A percentile compares a stretch with the other conserved stretches of the same genome.
phyloP scores from a whole-genome alignment of 768 basidiomycete genomes.

The Trametes cubensis region DNA sequence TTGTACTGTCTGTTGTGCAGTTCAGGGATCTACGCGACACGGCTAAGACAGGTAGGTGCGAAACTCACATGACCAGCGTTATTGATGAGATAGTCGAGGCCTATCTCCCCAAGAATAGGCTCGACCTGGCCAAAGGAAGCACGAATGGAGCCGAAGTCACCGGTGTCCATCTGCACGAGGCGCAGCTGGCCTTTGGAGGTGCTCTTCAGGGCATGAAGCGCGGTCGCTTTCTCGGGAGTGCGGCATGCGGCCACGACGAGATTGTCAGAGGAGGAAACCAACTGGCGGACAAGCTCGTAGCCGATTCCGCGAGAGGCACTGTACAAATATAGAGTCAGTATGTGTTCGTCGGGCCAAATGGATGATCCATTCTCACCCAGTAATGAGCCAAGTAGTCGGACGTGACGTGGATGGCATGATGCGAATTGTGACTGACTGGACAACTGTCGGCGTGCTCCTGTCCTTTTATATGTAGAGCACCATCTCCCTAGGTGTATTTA shows the following conservation, averaged over 20 bases:
- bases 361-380: not conserved
- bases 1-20: no score
- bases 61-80: conserved; percentile 38
- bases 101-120: conserved; percentile 32
- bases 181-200: conserved; percentile 35
- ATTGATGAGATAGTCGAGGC: conserved; percentile 44
- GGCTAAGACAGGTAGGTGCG: not conserved
- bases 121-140: conserved; percentile 27
- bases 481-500: no score
- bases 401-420: not conserved
- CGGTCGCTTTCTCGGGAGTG: conserved; percentile 30
- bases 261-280: conserved; percentile 26
- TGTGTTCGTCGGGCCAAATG: no score
- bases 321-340: not conserved
- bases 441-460: no score
- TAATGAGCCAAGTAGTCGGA: conserved; percentile 6
- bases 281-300: conserved; percentile 26
- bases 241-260: conserved; percentile 37
- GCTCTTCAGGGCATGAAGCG: conserved; percentile 24
- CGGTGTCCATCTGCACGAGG: conserved; percentile 37
- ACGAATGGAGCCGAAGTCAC: conserved; percentile 31
- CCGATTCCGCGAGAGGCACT: conserved; percentile 39
- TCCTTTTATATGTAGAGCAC: no score
- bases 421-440: no score
- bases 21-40: no score